Conservation (phyloP, 225 moss, liverwort and hornwort genomes). For the Pseudoscleropodium purum region DNA sequence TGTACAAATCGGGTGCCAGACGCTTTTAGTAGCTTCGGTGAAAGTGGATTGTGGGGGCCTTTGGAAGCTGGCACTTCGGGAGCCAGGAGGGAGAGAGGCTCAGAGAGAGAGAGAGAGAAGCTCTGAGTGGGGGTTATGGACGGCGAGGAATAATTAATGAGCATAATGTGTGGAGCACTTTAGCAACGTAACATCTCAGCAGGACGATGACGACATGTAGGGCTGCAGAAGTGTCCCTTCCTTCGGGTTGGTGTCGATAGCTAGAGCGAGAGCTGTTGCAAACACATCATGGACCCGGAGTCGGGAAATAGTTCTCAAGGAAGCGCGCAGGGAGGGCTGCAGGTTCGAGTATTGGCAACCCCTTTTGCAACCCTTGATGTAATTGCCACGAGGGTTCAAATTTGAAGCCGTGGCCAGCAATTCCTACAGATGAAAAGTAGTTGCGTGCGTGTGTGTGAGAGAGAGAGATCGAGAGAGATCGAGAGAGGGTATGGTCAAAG, state of each 20-base stretch:
- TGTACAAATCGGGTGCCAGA: neutral
- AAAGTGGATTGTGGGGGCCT: slow-evolving; percentile 6
- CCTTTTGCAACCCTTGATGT: neutral
- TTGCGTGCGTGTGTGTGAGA: neutral
- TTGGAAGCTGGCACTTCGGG: neutral
- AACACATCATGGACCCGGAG: slow-evolving; percentile 25
- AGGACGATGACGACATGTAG: neutral
- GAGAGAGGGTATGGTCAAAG: neutral
- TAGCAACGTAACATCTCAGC: neutral
- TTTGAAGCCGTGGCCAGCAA: neutral
- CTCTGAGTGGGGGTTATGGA: neutral
- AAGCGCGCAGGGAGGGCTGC: neutral
- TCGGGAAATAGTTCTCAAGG: slow-evolving; percentile 1
- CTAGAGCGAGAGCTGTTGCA: neutral
- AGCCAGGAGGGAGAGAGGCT: neutral
- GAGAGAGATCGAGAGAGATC: neutral
- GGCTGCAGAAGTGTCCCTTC: neutral
- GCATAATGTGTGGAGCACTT: neutral
- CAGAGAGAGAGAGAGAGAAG: neutral
- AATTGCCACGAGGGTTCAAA: neutral
- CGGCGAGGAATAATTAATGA: neutral
- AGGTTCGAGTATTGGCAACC: neutral
- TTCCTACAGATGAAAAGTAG: neutral
- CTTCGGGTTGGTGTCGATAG: neutral
- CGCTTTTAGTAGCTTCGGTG: neutral